Conservation (phyloP, 192 early-diverging fungal genomes). For the Backusella parvicylindrica region DNA sequence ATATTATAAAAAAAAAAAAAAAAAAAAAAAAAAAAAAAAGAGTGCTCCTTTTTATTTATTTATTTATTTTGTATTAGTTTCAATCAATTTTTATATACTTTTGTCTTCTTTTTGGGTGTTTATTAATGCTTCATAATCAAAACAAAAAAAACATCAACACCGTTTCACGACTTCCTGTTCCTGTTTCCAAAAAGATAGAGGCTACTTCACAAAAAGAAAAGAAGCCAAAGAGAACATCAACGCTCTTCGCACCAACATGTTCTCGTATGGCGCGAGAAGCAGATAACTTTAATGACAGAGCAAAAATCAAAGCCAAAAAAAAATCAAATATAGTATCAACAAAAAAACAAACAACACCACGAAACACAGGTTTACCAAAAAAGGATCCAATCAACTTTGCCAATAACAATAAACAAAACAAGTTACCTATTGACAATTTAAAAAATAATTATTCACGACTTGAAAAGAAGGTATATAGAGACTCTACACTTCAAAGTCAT, state of each 20-base stretch:
- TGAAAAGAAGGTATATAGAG: neutral
- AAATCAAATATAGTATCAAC: too few species aligned
- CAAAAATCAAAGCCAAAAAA: neutral
- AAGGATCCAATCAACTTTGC: neutral
- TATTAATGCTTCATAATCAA: constrained; percentile 1
- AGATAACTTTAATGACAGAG: constrained; percentile 8
- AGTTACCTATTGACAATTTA: neutral
- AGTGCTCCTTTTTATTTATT: neutral
- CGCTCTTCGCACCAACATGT: constrained; percentile 6
- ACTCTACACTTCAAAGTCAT: neutral
- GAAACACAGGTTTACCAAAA: neutral
- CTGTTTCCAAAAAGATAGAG: neutral
- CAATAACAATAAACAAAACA: neutral
- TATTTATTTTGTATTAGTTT: neutral
- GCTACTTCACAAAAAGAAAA: neutral
- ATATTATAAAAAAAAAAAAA: neutral
- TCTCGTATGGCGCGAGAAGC: constrained; percentile 12
- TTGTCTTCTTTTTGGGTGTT: neutral
- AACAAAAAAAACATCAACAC: neutral
- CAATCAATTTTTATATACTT: neutral
- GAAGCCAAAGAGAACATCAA: neutral
- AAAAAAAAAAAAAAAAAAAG: neutral
- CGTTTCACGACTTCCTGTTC: neutral
- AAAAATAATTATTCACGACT: neutral
- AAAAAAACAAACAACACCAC: neutral